A percentile compares a stretch with the other conserved stretches of the same genome.
phyloP scores from a whole-genome alignment of 768 basidiomycete species.

The Pilatotrama ljubarskyi region DNA sequence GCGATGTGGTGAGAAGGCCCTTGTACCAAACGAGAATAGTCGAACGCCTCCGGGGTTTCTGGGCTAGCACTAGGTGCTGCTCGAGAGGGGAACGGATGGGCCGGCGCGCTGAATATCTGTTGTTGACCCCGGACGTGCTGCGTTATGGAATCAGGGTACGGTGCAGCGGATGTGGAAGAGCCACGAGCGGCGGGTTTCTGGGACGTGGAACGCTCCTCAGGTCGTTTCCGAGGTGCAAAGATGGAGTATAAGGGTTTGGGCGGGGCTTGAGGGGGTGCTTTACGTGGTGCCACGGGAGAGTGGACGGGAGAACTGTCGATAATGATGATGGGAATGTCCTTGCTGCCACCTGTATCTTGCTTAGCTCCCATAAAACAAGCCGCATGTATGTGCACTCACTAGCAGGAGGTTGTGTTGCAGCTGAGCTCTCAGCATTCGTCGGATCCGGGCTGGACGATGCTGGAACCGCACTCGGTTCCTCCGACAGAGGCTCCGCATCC shows the following conservation, averaged over 20 bases:
- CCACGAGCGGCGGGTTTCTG: constrained; percentile 3
- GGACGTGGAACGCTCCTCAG: constrained; percentile 18
- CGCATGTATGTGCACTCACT: neutral
- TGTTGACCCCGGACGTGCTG: constrained; percentile 69
- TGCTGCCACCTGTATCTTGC: constrained; percentile 28
- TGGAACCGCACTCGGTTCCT: neutral
- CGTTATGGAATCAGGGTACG: constrained; percentile 49
- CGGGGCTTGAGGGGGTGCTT: constrained; percentile 7
- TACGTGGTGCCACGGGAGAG: constrained; percentile 13
- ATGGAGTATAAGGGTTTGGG: constrained; percentile 45
- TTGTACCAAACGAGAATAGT: neutral
- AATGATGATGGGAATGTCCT: constrained; percentile 42
- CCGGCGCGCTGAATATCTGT: constrained; percentile 33
- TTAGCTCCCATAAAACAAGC: neutral
- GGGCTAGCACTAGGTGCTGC: neutral
- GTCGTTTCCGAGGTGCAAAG: constrained; percentile 40
- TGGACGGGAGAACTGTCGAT: constrained; percentile 44
- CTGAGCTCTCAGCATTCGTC: neutral
- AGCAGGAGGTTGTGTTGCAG: neutral
- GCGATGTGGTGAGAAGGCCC: neutral
- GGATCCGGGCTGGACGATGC: neutral
- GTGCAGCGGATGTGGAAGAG: constrained; percentile 27
- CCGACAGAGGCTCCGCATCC: constrained; percentile 5
- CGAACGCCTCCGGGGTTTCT: neutral
- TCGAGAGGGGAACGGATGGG: neutral